Evolutionary conservation across 2,329 filamentous ascomycete species (phyloP).

Genomic region (Didymella keratinophila): DNA sequence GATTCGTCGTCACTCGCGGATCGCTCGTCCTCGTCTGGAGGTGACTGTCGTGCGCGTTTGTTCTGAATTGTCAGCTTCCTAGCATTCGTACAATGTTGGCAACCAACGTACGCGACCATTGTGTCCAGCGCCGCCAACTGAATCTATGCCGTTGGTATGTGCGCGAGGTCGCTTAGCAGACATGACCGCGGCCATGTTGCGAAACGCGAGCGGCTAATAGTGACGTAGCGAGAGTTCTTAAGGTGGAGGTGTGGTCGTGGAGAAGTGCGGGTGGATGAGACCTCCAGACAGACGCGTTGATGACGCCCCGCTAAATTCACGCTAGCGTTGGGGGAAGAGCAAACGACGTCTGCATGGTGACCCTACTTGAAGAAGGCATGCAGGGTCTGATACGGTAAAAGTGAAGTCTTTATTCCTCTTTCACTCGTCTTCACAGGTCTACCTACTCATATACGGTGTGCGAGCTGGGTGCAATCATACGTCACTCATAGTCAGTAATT

Average conservation of each 20-base stretch:
- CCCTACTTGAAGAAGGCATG: not conserved
- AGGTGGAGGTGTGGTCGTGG: conserved; percentile 4
- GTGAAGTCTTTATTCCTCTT: not conserved
- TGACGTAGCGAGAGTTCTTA: not conserved
- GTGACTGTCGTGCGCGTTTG: conserved; percentile 42
- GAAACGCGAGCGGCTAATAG: conserved; percentile 2
- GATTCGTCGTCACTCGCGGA: conserved; percentile 26
- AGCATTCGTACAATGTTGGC: not conserved
- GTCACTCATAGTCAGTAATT: not conserved
- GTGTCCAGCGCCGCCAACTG: conserved; percentile 17
- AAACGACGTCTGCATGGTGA: not conserved
- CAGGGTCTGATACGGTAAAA: not conserved
- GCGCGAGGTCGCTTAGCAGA: conserved; percentile 45
- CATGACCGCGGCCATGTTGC: conserved; percentile 40
- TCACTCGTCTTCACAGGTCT: not conserved
- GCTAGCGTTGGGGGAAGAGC: conserved; percentile 13
- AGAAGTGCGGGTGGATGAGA: conserved; percentile 13
- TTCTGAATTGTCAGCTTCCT: conserved; percentile 34
- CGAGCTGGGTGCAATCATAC: not conserved
- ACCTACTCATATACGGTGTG: not conserved
- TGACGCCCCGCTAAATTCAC: conserved; percentile 26
- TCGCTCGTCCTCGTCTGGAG: conserved; percentile 31
- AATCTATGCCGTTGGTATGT: conserved; percentile 30
- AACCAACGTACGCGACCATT: conserved; percentile 32
- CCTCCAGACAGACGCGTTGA: conserved; percentile 35